These are phyloP conservation scores for Tulasnella sp. DNA, from an alignment of 768 basidiomycete genomes.

Conservation along the genomic window DNA sequence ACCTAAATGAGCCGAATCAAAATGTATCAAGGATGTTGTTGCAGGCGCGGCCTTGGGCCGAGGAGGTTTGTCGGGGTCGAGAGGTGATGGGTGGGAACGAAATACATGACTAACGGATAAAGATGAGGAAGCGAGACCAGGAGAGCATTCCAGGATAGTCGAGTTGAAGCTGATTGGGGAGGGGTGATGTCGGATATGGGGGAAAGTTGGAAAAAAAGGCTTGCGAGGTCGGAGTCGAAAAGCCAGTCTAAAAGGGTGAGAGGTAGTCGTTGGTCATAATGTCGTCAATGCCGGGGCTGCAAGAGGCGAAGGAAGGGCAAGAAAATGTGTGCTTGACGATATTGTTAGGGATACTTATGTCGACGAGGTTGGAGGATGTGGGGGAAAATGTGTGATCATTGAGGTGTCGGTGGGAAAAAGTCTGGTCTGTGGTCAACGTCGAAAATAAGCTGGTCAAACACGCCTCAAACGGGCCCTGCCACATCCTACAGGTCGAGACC, in stretches of 20 bases:
- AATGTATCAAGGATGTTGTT: not conserved
- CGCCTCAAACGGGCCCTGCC: conserved; percentile 1
- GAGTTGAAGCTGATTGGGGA: not conserved
- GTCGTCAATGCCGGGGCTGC: not conserved
- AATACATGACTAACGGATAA: conserved; percentile 5
- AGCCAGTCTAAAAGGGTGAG: not conserved
- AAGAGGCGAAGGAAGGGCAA: not conserved
- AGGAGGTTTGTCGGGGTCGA: not conserved
- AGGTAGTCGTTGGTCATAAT: not conserved
- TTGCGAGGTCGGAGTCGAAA: not conserved
- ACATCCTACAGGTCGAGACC: not conserved
- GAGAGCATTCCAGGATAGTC: not conserved
- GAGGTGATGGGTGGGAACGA: not conserved
- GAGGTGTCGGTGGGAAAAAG: conserved; percentile 6
- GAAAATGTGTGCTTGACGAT: not conserved
- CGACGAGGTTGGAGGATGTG: not conserved
- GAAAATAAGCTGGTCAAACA: conserved; percentile 12
- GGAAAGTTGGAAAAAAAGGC: not conserved
- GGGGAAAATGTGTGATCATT: not conserved
- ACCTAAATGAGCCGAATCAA: not conserved
- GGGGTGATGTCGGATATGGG: not conserved
- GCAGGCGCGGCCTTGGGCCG: not conserved
- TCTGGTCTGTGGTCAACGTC: conserved; percentile 5
- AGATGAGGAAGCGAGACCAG: not conserved
- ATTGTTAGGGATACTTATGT: not conserved